A percentile compares a stretch with the other conserved stretches of the same genome.
phyloP scores from a whole-genome alignment of 163 green algal species.

The Trebouxiophyceae sp. region DNA sequence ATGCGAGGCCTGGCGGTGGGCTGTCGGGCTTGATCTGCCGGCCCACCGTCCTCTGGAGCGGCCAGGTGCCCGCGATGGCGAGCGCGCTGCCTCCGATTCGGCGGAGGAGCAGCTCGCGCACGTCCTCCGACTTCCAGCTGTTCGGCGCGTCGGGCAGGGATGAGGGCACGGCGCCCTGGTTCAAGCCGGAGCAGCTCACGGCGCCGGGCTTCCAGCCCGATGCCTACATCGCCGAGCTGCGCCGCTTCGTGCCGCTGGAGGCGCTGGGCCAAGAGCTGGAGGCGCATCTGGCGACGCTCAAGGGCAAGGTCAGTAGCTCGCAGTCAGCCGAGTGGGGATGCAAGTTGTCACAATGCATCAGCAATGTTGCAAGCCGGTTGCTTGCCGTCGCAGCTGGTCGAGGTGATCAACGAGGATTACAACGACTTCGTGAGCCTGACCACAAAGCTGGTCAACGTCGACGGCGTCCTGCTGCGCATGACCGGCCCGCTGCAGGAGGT shows the following conservation, averaged over 20 bases:
- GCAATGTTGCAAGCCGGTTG: neutral
- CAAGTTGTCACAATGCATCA: no score
- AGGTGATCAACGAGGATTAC: constrained; percentile 96
- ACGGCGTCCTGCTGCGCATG: constrained; percentile 80
- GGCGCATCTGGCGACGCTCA: constrained; percentile 58
- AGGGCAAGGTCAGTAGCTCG: constrained; percentile 55
- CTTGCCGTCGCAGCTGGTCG: constrained; percentile 60
- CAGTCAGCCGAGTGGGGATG: no score
- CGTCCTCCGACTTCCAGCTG: neutral
- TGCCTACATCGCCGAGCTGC: constrained; percentile 73
- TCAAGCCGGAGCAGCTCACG: constrained; percentile 70
- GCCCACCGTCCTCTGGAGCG: no score
- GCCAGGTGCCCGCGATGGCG: no score
- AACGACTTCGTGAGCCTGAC: constrained; percentile 86
- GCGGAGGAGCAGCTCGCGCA: neutral
- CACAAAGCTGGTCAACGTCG: constrained; percentile 75
- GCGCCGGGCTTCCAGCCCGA: constrained; percentile 63
- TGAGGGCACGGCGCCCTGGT: constrained; percentile 46
- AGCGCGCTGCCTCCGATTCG: no score
- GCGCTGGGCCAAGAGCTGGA: constrained; percentile 73
- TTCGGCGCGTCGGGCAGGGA: neutral
- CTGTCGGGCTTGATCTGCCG: no score
- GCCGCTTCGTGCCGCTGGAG: constrained; percentile 76
- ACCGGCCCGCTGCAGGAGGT: constrained; percentile 50
- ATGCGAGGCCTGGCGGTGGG: no score